Percentiles rank a stretch among this genome's conserved stretches.
These are phyloP conservation scores for Fusarium torreyae DNA, from an alignment of 2,329 filamentous ascomycete species.

Conservation along the genomic window DNA sequence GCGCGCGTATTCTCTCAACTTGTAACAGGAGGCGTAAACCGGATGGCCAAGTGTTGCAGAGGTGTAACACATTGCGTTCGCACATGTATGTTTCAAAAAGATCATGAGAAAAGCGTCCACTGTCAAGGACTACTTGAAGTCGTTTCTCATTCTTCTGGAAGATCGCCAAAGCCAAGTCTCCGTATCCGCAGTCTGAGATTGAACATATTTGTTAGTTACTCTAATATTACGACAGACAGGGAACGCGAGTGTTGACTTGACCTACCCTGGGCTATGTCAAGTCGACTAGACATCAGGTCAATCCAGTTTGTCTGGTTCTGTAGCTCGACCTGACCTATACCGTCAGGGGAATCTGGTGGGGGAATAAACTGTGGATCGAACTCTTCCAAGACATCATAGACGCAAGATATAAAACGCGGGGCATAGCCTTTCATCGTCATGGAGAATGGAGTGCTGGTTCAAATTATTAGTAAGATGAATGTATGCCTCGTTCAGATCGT, in stretches of 20 bases:
- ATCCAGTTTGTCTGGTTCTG: background rate
- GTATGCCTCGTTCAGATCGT: too few species aligned
- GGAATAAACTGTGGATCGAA: background rate
- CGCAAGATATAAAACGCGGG: background rate
- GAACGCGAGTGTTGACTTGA: background rate
- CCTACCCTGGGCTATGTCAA: background rate
- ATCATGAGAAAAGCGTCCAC: background rate
- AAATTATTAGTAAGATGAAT: background rate
- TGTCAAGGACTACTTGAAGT: background rate
- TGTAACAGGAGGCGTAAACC: background rate
- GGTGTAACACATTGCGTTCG: background rate
- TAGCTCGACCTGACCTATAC: background rate
- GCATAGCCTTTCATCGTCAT: background rate
- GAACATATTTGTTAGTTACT: background rate
- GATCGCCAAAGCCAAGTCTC: background rate
- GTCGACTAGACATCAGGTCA: background rate
- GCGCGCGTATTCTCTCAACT: background rate
- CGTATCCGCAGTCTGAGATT: background rate
- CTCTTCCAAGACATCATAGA: background rate
- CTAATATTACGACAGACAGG: background rate
- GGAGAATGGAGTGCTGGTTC: background rate
- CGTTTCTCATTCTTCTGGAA: background rate
- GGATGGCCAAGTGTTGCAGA: background rate
- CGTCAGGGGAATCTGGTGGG: background rate
- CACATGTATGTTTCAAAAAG: background rate